Percentiles rank a stretch among this genome's conserved stretches.
Conservation (phyloP, 108 stramenopile genomes). For the Conticribra weissflogii region DNA sequence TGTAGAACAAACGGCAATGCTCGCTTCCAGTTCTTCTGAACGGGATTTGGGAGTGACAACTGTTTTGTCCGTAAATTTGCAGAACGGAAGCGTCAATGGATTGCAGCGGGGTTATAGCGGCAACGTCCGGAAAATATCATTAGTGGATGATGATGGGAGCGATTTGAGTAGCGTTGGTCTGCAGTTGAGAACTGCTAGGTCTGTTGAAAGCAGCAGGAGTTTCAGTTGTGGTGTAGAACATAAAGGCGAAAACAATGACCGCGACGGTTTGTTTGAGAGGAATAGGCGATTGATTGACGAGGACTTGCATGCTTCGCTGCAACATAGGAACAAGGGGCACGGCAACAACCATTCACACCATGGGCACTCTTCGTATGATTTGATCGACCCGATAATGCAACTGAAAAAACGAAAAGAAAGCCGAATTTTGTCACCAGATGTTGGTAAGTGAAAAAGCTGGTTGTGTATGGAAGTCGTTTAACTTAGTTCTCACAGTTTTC, state of each 20-base stretch:
- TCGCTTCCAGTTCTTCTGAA: not conserved
- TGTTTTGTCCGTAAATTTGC: not conserved
- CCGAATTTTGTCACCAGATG: too few species aligned
- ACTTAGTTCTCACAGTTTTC: not conserved
- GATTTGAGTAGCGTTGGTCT: too few species aligned
- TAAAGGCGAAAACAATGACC: constrained; percentile 9
- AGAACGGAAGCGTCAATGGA: not conserved
- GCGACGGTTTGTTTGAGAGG: not conserved
- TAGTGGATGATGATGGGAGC: not conserved
- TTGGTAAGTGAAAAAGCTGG: too few species aligned
- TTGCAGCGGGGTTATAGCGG: not conserved
- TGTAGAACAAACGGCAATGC: not conserved
- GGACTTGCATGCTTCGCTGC: not conserved
- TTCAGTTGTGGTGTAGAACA: constrained; percentile 24
- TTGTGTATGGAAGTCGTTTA: too few species aligned
- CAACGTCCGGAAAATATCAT: not conserved
- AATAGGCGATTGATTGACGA: not conserved
- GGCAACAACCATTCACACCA: too few species aligned
- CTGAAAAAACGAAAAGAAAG: too few species aligned
- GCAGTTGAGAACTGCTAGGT: not conserved
- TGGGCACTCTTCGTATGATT: too few species aligned
- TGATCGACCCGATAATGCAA: too few species aligned
- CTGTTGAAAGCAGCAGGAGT: constrained; percentile 1
- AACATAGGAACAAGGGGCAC: too few species aligned
- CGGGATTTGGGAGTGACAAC: not conserved